These are phyloP conservation scores for Vigna nakashimae DNA, from an alignment of 306 rosid genomes.

Conservation along the genomic window DNA sequence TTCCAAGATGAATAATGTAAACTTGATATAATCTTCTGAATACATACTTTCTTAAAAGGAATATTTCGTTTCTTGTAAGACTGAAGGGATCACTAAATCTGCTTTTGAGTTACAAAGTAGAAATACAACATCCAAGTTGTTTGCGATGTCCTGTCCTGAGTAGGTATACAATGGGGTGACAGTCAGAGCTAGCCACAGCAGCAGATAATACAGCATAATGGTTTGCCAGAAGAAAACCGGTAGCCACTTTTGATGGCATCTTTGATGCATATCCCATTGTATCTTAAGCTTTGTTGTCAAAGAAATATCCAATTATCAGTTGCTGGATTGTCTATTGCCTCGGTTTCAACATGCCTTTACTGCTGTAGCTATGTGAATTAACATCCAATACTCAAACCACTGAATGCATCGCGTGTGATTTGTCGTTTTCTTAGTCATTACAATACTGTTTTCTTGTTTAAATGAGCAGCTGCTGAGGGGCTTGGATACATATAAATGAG, in stretches of 20 bases:
- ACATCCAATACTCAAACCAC: not conserved
- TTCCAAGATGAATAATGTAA: no score
- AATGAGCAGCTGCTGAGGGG: not conserved
- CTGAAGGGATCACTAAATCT: no score
- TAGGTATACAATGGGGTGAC: conserved; percentile 16
- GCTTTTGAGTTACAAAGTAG: no score
- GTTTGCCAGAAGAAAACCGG: not conserved
- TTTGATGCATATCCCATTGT: not conserved
- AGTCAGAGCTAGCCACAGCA: conserved; percentile 46
- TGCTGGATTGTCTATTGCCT: conserved; percentile 6
- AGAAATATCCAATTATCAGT: conserved; percentile 25
- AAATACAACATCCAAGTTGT: conserved; percentile 27
- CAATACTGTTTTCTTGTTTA: conserved; percentile 9
- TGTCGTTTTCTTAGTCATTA: conserved; percentile 11
- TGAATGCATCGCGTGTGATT: conserved; percentile 13
- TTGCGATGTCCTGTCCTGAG: not conserved
- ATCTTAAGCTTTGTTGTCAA: not conserved
- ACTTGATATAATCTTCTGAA: no score
- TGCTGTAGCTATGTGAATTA: not conserved
- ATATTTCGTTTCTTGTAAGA: no score
- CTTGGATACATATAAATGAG: not conserved
- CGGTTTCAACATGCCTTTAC: conserved; percentile 19
- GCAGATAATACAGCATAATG: conserved; percentile 42
- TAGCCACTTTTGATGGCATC: not conserved
- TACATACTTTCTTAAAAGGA: no score